Conservation (phyloP, 2,329 filamentous ascomycete genomes). For the Cytospora piceicola region DNA sequence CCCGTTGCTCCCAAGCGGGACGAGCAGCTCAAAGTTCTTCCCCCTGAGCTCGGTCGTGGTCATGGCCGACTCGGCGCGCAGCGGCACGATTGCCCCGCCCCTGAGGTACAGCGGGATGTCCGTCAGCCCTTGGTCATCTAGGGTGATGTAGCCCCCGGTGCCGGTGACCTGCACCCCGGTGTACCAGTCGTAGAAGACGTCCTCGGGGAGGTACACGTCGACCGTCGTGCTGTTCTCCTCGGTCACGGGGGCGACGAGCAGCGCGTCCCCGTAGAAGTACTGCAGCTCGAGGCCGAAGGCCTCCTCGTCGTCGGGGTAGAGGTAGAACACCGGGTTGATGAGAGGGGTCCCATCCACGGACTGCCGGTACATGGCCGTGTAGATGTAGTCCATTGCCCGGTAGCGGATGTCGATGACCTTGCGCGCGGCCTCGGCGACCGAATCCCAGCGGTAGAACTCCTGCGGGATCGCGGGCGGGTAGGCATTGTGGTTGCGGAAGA, state of each 20-base stretch:
- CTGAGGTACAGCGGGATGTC: constrained; percentile 70
- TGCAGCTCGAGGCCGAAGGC: constrained; percentile 49
- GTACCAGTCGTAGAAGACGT: constrained; percentile 56
- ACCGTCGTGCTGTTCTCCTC: constrained; percentile 49
- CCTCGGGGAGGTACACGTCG: constrained; percentile 51
- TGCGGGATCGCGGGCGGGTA: constrained; percentile 54
- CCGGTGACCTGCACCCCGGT: constrained; percentile 51
- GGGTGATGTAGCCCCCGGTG: constrained; percentile 43
- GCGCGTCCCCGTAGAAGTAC: constrained; percentile 50
- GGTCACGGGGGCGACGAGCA: constrained; percentile 52
- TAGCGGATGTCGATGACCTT: constrained; percentile 72
- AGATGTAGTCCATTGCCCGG: constrained; percentile 73
- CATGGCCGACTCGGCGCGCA: constrained; percentile 59
- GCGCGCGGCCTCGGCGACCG: constrained; percentile 62
- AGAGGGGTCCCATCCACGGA: constrained; percentile 64
- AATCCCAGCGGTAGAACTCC: constrained; percentile 72
- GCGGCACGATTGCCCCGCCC: constrained; percentile 67
- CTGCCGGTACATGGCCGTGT: constrained; percentile 69
- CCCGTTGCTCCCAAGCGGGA: constrained; percentile 67
- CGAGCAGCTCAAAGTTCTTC: constrained; percentile 70
- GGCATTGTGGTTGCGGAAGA: constrained; percentile 75
- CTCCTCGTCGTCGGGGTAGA: constrained; percentile 59
- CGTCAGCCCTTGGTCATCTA: constrained; percentile 46
- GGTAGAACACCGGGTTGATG: constrained; percentile 70
- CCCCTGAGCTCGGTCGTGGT: constrained; percentile 67